Conservation (phyloP, 2,329 filamentous ascomycete genomes). For the Ophiostoma sp. region DNA sequence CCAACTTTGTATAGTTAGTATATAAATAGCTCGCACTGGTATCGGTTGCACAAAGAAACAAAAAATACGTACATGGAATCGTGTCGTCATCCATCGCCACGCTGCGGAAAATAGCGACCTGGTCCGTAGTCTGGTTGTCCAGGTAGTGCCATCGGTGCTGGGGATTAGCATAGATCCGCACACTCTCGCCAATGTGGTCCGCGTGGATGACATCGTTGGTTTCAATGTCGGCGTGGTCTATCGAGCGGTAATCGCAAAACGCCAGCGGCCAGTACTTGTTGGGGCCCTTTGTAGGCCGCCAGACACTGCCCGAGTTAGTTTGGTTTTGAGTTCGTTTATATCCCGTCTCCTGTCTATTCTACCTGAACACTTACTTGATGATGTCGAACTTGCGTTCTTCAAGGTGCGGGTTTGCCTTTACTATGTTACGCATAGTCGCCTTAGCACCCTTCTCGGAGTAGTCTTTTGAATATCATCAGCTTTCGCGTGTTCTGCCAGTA, state of each 20-base stretch:
- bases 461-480: background rate
- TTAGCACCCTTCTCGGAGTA: no score
- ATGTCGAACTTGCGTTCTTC: no score
- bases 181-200: background rate
- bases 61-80: background rate
- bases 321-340: no score
- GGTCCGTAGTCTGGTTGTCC: background rate
- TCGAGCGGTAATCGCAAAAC: background rate
- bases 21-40: no score
- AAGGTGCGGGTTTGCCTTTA: no score
- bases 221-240: background rate
- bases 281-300: no score
- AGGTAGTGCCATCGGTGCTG: background rate
- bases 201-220: background rate
- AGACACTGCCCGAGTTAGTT: no score
- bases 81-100: background rate
- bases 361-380: no score
- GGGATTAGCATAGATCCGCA: background rate
- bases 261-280: background rate
- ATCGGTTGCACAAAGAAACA: background rate
- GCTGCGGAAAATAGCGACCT: background rate
- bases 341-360: no score
- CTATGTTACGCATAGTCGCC: no score
- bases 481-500: background rate
- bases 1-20: background rate